These are phyloP conservation scores for Exsudoporus frostii DNA, from an alignment of 768 basidiomycete species.

Conservation along the genomic window DNA sequence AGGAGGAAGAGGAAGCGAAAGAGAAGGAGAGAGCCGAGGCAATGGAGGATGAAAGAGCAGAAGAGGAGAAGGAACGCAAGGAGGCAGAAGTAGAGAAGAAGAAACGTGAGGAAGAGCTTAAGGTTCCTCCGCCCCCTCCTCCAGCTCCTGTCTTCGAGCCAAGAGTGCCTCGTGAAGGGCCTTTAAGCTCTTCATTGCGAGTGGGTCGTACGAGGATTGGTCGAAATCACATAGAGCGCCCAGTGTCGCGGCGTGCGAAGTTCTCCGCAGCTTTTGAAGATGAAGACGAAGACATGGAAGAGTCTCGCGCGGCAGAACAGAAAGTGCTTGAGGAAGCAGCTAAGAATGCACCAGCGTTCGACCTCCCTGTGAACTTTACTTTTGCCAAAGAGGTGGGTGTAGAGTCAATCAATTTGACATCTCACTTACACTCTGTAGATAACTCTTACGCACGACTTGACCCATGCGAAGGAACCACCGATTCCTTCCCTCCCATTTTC, in stretches of 20 bases:
- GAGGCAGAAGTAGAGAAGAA: conserved; percentile 18
- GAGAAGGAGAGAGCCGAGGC: conserved; percentile 34
- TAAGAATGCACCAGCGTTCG: conserved; percentile 53
- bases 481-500: conserved; percentile 65
- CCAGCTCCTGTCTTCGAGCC: conserved; percentile 20
- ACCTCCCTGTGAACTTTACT: conserved; percentile 60
- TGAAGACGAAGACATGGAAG: conserved; percentile 42
- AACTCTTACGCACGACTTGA: conserved; percentile 38
- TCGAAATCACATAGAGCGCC: conserved; percentile 61
- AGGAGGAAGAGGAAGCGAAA: conserved; percentile 51
- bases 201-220: conserved; percentile 59
- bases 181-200: conserved; percentile 50
- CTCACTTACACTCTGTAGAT: conserved; percentile 23
- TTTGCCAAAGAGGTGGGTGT: conserved; percentile 58
- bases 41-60: conserved; percentile 34
- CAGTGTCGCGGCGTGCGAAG: conserved; percentile 45
- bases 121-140: conserved; percentile 15
- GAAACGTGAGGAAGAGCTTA: conserved; percentile 16
- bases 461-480: conserved; percentile 61
- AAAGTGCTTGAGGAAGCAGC: conserved; percentile 53
- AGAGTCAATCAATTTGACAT: not conserved
- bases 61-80: conserved; percentile 24
- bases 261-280: conserved; percentile 67
- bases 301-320: conserved; percentile 41
- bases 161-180: conserved; percentile 17